Evolutionary conservation across 306 rosid species (phyloP), one percentile per base, ranked within the genome.

Genomic region (Inga laurina): DNA sequence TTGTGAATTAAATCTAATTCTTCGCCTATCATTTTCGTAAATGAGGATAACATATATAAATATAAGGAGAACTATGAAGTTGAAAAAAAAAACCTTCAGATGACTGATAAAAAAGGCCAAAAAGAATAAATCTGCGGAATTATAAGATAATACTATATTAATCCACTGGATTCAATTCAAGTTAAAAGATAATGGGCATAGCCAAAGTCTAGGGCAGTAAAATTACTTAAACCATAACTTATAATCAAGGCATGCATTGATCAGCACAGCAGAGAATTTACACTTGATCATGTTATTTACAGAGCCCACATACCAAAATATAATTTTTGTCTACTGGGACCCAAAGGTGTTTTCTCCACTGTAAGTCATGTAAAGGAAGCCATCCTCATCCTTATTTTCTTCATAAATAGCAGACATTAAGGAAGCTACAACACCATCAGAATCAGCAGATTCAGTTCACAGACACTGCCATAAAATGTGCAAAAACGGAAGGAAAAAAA

Each of bases 271-370:
- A 57, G 75, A 83, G 73, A 86, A 86, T 85, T 72, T 85, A 86
- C 87, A 83, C 52, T 79, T 80, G 21, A 32, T 30, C 41, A 65
- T 79, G 82, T 37, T 87, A 88, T 91, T 81, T 87, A 93, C 95
- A 85, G 44, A 79, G 22, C 83, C 35, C 56, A 21, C 34, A 75
- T 22, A 82, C 35, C 61, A 18, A 59, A 59, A 68, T 27, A 77
- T 72, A 35, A 68, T 66, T 48, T 54, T 61, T 76, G 78, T 35
- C 75, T 77, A 84, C 70, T 64, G 71, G 77, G 88, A 90, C 82
- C 99, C 98, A 45, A 95, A 95, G 77, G 93, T 91, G 88, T 89
- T 92, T 93, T 95, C 99, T 86, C 98, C 99, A 65, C 99, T 95
- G 89, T 93, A 95, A 65, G 94, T 93, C 98, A 95, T 84, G 98